Evolutionary conservation across 1,284 basidiomycete species (phyloP), one percentile per base, ranked within the genome.

Genomic region (Inonotus obliquus): DNA sequence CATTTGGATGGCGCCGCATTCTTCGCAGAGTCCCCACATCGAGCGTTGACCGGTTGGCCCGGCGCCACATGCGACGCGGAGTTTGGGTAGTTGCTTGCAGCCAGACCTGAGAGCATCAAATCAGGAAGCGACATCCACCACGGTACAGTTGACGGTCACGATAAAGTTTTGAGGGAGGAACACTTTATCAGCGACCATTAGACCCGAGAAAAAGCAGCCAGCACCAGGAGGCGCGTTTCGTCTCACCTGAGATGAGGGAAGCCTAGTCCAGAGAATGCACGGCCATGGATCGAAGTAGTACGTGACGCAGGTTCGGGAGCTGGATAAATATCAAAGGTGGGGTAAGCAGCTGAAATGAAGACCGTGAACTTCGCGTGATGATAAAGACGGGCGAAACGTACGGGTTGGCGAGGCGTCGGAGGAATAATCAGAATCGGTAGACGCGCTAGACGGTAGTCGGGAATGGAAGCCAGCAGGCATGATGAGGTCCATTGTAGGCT

Each of bases 1-100:
- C 85, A 91, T 91, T 68, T 89, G 89, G 72, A 92, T 91, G 61
- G 90, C 86, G 73, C 90, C 90, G 71, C 90, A 92, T 77, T 91
- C 81, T 79, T 91, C 87, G 73, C 90, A 92, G 72, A 88, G 86
- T 67, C 85, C 87, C 89, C 89, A 92, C 86, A 92, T 92, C 29
- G 89, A 86, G 67, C 86, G 78, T 70, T 79, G 78, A 65, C 85
- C 86, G 63, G 81, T 81, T 62, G 78, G 71, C 59, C 83, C 81
- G 27, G 84, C 72, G 51, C 84, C 81, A 65, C 86, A 87, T 44
- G 86, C 84, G 60, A 88, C 76, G 65, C 84, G 82, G 65, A 88
- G 79, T 71, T 87, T 91, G 14, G 90, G 90, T 64, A 92, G 89
- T 73, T 90, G 87, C 37, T 83, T 84, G 69, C 90, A 92, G 59